Conservation (phyloP, 2,329 filamentous ascomycete genomes). For the Fusarium sp. region DNA sequence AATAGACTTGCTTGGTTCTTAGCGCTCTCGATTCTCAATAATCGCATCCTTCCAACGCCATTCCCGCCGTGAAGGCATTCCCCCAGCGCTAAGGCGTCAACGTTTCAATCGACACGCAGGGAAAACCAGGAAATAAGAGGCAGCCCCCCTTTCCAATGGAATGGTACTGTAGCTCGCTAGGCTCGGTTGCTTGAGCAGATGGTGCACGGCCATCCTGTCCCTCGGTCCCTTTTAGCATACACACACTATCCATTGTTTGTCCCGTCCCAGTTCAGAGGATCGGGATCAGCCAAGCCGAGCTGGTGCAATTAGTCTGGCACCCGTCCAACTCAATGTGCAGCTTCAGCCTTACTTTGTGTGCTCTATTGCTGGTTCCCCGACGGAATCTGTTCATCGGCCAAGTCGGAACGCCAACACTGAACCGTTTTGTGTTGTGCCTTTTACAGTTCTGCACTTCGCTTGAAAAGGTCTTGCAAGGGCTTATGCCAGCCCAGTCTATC, state of each 20-base stretch:
- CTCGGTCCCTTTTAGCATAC: not conserved
- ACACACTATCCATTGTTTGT: not conserved
- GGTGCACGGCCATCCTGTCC: not conserved
- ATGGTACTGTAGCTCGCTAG: constrained; percentile 18
- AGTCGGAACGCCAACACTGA: not conserved
- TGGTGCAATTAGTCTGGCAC: not conserved
- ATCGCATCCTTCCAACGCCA: constrained; percentile 11
- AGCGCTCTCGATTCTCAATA: constrained; percentile 5
- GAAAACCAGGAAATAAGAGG: not conserved
- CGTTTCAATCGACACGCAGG: constrained; percentile 13
- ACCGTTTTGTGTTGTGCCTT: not conserved
- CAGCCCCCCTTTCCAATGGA: constrained; percentile 22
- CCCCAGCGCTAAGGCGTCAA: constrained; percentile 22
- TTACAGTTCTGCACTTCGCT: not conserved
- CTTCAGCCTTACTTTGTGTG: not conserved
- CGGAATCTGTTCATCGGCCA: not conserved
- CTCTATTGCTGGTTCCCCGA: not conserved
- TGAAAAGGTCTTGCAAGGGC: not conserved
- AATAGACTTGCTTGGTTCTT: not conserved
- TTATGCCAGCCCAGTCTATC: not conserved
- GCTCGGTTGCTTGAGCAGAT: not conserved
- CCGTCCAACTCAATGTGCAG: not conserved
- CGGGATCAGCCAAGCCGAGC: constrained; percentile 21
- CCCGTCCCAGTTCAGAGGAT: constrained; percentile 21
- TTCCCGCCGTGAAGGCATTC: constrained; percentile 18